Evolutionary conservation across 495 filamentous ascomycete species (phyloP).

Genomic region (Podospora anserina): DNA sequence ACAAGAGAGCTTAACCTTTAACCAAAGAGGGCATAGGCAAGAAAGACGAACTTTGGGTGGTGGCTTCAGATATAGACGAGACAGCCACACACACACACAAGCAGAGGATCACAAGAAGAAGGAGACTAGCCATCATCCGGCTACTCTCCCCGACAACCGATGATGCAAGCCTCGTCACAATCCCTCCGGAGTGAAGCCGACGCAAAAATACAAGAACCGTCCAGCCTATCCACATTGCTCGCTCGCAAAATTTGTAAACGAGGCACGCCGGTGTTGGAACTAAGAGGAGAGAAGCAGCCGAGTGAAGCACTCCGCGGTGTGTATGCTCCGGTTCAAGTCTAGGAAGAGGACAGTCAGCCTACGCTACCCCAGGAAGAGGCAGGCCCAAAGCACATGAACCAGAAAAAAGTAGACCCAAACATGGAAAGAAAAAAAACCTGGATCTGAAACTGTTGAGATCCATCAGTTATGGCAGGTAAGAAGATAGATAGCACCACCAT

Average conservation of each 20-base stretch:
- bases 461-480: background rate
- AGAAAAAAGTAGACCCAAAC: too few relatives aligned
- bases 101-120: background rate
- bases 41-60: background rate
- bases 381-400: background rate
- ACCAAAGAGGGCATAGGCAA: background rate
- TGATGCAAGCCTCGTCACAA: slow-evolving; percentile 28
- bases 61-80: background rate
- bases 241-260: background rate
- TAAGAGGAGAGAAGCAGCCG: background rate
- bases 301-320: background rate
- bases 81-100: background rate
- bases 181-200: slow-evolving; percentile 13
- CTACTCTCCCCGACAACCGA: slow-evolving; percentile 3
- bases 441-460: background rate
- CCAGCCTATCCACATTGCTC: background rate
- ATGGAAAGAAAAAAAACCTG: background rate
- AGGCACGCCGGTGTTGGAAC: background rate
- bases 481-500: background rate
- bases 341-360: background rate
- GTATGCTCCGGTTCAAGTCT: background rate
- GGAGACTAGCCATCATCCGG: background rate
- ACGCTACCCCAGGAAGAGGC: background rate
- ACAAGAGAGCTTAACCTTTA: background rate
- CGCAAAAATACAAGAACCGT: too few relatives aligned